Percentiles rank a stretch among this genome's conserved stretches.
phyloP scores from a whole-genome alignment of 495 filamentous ascomycete species.

The Podospora sp. region DNA sequence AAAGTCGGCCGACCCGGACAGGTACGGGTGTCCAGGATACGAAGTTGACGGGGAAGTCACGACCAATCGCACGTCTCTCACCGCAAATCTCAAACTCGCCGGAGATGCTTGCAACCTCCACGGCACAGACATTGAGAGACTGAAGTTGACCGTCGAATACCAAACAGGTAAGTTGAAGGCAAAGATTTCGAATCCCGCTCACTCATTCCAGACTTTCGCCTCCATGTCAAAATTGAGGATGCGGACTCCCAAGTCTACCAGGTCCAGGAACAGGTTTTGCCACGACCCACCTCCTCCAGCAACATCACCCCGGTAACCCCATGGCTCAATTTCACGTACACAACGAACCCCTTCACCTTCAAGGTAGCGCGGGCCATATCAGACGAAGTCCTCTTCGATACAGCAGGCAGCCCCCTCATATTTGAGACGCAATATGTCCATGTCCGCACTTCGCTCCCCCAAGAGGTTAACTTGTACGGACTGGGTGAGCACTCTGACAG shows the following conservation, averaged over 20 bases:
- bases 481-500: conserved; percentile 79
- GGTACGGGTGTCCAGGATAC: conserved; percentile 68
- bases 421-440: conserved; percentile 80
- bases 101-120: conserved; percentile 66
- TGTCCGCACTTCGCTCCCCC: conserved; percentile 68
- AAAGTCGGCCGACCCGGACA: not conserved
- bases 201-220: conserved; percentile 61
- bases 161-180: conserved; percentile 61
- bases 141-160: conserved; percentile 73
- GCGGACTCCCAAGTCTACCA: conserved; percentile 71
- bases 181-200: conserved; percentile 14
- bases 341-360: conserved; percentile 76
- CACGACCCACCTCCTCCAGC: conserved; percentile 53
- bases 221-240: conserved; percentile 84
- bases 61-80: conserved; percentile 51
- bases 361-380: conserved; percentile 60
- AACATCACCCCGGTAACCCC: conserved; percentile 22
- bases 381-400: conserved; percentile 78
- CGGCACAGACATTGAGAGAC: conserved; percentile 63
- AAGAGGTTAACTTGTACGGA: conserved; percentile 73
- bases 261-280: conserved; percentile 70
- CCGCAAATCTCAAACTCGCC: conserved; percentile 67
- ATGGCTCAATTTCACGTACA: conserved; percentile 66
- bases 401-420: conserved; percentile 66
- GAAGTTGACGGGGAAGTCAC: conserved; percentile 61